Conservation (phyloP, 371 early-diverging fungal genomes). For the Gilbertella persicaria region DNA sequence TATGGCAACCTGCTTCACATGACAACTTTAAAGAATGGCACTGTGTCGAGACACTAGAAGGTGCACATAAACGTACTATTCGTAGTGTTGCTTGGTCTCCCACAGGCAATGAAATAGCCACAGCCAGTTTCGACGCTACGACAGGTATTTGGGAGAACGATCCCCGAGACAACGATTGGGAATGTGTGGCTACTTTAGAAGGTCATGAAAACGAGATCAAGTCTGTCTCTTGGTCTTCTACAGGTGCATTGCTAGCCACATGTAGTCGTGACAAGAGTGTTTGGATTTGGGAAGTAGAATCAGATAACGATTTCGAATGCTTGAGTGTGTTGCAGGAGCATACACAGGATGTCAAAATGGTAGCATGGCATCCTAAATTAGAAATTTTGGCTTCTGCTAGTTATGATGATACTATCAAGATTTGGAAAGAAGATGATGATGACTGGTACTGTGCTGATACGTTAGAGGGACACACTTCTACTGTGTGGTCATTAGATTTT, state of each 20-base stretch:
- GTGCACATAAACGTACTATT: slow-evolving; percentile 89
- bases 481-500: slow-evolving; percentile 95
- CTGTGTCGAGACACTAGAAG: slow-evolving; percentile 78
- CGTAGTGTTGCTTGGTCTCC: slow-evolving; percentile 89
- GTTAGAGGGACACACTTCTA: slow-evolving; percentile 84
- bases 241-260: slow-evolving; percentile 86
- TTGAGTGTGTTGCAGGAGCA: slow-evolving; percentile 95
- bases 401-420: slow-evolving; percentile 94
- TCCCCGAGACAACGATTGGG: slow-evolving; percentile 64
- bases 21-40: slow-evolving; percentile 61
- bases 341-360: slow-evolving; percentile 95
- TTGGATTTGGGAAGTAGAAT: slow-evolving; percentile 94
- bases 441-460: slow-evolving; percentile 95
- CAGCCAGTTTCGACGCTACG: slow-evolving; percentile 92
- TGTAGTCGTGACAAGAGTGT: slow-evolving; percentile 95
- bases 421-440: slow-evolving; percentile 90
- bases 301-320: slow-evolving; percentile 93
- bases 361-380: slow-evolving; percentile 87
- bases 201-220: slow-evolving; percentile 99
- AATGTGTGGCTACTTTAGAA: slow-evolving; percentile 93
- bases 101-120: slow-evolving; percentile 76
- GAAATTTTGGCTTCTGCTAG: slow-evolving; percentile 90
- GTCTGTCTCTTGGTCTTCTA: slow-evolving; percentile 84
- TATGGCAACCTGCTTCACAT: slow-evolving; percentile 70
- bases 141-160: slow-evolving; percentile 89